Base-by-base conservation (phyloP, 2,329 filamentous ascomycete species). In the Plectosphaerella sp. region DNA sequence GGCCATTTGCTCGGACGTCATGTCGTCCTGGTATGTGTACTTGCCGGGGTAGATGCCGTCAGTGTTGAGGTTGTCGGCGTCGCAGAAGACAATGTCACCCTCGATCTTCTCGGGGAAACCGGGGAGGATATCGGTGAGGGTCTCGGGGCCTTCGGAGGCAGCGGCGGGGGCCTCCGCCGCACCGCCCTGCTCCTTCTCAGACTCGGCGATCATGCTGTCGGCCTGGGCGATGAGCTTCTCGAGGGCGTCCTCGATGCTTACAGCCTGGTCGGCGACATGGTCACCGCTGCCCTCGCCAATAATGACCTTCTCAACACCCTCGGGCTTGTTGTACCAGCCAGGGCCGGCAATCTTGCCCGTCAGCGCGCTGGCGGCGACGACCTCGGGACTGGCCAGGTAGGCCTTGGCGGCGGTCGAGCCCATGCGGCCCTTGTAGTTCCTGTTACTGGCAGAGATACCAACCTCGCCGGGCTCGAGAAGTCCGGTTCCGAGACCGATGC, bases 361-460 rank as follows among this genome's bases (percentile, higher is more conserved):
- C 0, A 97, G 72, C 3, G 93, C 93, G 61, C 89, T 95, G 8
- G 94, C 92, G 4, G 93, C 93, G 1, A 97, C 93, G 3, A 96
- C 86, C 63, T 97, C 92, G 1, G 94, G 92, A 58, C 88, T 93
- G 6, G 87, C 88, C 1, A 97, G 84, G 66, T 96, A 97, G 0
- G 91, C 90, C 62, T 91, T 85, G 0, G 91, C 89, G 5, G 89
- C 83, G 3, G 80, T 84, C 14, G 81, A 86, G 3, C 92, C 92
- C 89, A 97, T 95, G 3, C 92, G 83, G 0, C 91, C 92, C 69
- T 92, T 91, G 76, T 92, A 97, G 68, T 96, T 96, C 11, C 92
- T 79, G 74, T 97, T 97, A 49, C 79, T 85, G 0, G 91, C 89
- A 55, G 79, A 86, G 59, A 97, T 92, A 20, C 91, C 91, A 10